Evolutionary conservation across 1,284 basidiomycete species (phyloP).

Genomic region (Sanguinoderma infundibulare): DNA sequence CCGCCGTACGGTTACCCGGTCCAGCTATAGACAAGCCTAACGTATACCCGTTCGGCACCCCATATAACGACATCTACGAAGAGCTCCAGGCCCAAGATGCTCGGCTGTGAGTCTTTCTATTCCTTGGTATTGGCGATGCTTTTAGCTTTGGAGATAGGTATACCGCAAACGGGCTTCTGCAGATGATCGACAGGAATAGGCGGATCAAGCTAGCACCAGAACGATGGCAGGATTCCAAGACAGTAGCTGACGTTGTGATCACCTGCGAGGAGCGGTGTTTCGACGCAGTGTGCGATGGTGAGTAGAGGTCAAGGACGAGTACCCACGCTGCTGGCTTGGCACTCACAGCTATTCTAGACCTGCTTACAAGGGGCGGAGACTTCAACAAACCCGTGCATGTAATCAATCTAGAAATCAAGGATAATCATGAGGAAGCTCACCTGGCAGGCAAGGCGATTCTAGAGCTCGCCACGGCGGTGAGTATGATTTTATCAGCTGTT

Average conservation of each 20-base stretch:
- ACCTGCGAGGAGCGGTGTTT: constrained; percentile 99
- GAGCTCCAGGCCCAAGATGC: constrained; percentile 90
- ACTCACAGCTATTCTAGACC: constrained; percentile 57
- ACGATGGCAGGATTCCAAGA: constrained; percentile 92
- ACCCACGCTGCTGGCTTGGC: constrained; percentile 11
- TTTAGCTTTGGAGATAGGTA: constrained; percentile 58
- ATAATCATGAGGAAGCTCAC: constrained; percentile 98
- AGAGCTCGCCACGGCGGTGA: constrained; percentile 88
- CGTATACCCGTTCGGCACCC: constrained; percentile 97
- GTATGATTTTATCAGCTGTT: constrained; percentile 36
- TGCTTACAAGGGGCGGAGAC: constrained; percentile 89
- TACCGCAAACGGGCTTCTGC: constrained; percentile 93
- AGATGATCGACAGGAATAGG: constrained; percentile 97
- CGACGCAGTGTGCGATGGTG: constrained; percentile 98
- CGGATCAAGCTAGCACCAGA: constrained; percentile 93
- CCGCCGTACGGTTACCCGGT: constrained; percentile 94
- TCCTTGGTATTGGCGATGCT: constrained; percentile 18
- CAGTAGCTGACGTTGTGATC: constrained; percentile 93
- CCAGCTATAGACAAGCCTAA: constrained; percentile 98
- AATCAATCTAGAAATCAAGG: constrained; percentile 99
- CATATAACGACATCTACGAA: constrained; percentile 95
- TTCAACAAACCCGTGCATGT: constrained; percentile 94
- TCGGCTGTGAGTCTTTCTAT: constrained; percentile 62
- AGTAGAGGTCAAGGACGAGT: constrained; percentile 34
- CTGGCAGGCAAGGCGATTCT: constrained; percentile 96